phyloP scores from a whole-genome alignment of 1,284 basidiomycete genomes.

The Malassezia nana region DNA sequence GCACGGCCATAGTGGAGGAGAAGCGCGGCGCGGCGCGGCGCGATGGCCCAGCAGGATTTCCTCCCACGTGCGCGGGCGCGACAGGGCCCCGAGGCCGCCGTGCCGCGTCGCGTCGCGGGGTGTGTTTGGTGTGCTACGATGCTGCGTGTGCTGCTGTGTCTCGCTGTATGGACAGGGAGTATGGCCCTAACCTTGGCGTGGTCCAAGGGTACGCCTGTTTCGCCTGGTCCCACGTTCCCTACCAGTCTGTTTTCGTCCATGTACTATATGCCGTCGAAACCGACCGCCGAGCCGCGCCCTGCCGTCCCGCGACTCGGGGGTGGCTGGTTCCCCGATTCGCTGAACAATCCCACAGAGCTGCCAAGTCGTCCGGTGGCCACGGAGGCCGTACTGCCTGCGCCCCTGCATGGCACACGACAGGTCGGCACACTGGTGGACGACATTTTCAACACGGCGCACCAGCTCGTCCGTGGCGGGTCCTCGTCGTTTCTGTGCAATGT shows the following conservation, averaged over 20 bases:
- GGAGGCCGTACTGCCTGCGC: neutral
- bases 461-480: conserved; percentile 50
- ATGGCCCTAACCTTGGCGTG: neutral
- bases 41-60: too few relatives aligned
- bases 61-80: too few relatives aligned
- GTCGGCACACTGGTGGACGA: neutral
- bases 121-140: neutral
- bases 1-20: neutral
- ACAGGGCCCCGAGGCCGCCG: too few relatives aligned
- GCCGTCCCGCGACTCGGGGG: conserved; percentile 25
- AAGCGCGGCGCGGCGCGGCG: too few relatives aligned
- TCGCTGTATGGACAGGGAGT: neutral
- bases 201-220: conserved; percentile 9
- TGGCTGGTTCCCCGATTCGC: conserved; percentile 51
- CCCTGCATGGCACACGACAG: neutral
- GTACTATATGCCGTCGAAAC: conserved; percentile 21
- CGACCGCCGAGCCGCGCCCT: conserved; percentile 26
- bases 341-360: conserved; percentile 58
- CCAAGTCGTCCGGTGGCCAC: conserved; percentile 30
- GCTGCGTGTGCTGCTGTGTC: neutral
- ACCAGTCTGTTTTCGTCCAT: conserved; percentile 34
- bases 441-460: conserved; percentile 46
- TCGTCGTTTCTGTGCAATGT: conserved; percentile 53
- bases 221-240: conserved; percentile 41
- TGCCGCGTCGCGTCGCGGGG: too few relatives aligned